A percentile compares a stretch with the other conserved stretches of the same genome.
Evolutionary conservation across 2,329 filamentous ascomycete genomes (phyloP).

Genomic region (Fonsecaea monophora): DNA sequence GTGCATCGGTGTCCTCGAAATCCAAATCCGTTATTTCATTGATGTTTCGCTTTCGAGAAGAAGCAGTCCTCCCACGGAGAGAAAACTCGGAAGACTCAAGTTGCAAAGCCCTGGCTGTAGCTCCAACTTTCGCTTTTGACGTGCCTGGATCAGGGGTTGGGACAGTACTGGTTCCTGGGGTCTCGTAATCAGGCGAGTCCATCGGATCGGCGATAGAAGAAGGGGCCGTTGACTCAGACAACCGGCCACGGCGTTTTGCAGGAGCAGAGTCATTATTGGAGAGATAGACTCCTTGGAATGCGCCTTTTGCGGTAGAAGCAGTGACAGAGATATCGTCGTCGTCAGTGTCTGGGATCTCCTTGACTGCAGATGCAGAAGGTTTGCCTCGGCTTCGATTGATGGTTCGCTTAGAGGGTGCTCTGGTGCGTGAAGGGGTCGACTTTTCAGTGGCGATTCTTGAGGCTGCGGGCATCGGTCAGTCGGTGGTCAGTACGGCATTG

Average conservation of each 20-base stretch:
- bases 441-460: slow-evolving; percentile 34
- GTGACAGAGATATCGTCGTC: slow-evolving; percentile 23
- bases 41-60: slow-evolving; percentile 50
- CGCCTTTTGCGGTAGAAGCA: slow-evolving; percentile 20
- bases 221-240: slow-evolving; percentile 47
- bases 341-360: slow-evolving; percentile 40
- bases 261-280: slow-evolving; percentile 17
- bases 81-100: slow-evolving; percentile 56
- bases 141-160: slow-evolving; percentile 57
- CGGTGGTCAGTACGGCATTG: neutral
- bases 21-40: slow-evolving; percentile 49
- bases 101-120: slow-evolving; percentile 55
- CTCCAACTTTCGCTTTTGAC: slow-evolving; percentile 44
- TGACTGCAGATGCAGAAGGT: slow-evolving; percentile 16
- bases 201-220: slow-evolving; percentile 50
- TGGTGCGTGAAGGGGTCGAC: slow-evolving; percentile 26
- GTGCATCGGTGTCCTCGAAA: slow-evolving; percentile 52
- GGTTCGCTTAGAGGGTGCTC: slow-evolving; percentile 21
- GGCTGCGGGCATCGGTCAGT: slow-evolving; percentile 16
- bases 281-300: slow-evolving; percentile 35
- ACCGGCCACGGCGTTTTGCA: slow-evolving; percentile 6
- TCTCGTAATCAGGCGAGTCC: slow-evolving; percentile 61
- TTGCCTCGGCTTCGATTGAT: slow-evolving; percentile 18
- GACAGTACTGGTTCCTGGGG: slow-evolving; percentile 66
- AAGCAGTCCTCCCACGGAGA: slow-evolving; percentile 49